Evolutionary conservation across 331 rosid genomes (phyloP), one percentile per base, ranked within the genome.

Genomic region (Dryas integrifolia): DNA sequence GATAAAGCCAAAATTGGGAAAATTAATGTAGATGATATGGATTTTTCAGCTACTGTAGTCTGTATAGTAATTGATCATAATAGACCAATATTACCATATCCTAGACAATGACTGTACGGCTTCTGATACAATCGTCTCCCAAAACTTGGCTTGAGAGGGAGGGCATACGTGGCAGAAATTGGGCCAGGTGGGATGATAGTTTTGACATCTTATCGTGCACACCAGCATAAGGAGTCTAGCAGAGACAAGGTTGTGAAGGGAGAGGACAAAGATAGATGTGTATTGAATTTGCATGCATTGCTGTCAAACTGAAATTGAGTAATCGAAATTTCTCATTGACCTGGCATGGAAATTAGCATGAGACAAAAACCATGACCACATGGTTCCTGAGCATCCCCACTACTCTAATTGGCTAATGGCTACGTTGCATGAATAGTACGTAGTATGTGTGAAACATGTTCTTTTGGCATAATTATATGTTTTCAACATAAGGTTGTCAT

Each of bases 321-420:
- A 38, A 75, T 70, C 56, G 61, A 82, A 85, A 81, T 67, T 78
- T 75, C 72, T 38, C 41, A 57, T 56, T 72, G 86, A 72, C 60
- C 35, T 70, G 73, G 73, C 85, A 76, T 75, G 72, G 59, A 38
- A 15, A 30, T 30, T 30, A 30, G 10, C 52, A 58, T 58, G 49
- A 46, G 76, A 30, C 58, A 72, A 81, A 74, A 70, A 78, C 9
- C 21, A 49, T 30, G 35, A 5, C 8, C 30, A 65, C 55, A 71
- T 39, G 82, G 87, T 76, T 18, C 74, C 83, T 58, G 39, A 56
- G 58, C 2, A 30, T 12, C 38, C 9, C 9, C 16, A 1, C 3
- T 3, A 57, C 35, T 46, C 46, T 62, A 55, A 44, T 53, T 68
- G 11, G 60, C 60, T 9, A 15, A 38, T 68, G 11, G 60, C 60